Evolutionary conservation across 495 filamentous ascomycete species (phyloP).

Genomic region (Barbatosphaeria neglecta): DNA sequence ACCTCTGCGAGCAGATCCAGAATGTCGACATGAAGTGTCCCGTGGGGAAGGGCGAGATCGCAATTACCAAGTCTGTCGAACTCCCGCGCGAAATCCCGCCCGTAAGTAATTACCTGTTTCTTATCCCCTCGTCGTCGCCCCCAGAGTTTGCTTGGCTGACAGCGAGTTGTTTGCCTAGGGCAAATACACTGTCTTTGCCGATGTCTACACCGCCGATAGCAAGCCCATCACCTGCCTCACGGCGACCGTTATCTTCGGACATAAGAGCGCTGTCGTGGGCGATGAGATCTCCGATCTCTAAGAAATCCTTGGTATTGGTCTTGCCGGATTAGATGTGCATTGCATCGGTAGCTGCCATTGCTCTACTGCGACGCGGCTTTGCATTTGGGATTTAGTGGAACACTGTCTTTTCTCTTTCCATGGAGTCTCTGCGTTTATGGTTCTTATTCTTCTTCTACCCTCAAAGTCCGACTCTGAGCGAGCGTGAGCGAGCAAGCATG

Average conservation of each 20-base stretch:
- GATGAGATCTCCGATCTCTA: constrained; percentile 13
- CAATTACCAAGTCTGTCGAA: constrained; percentile 67
- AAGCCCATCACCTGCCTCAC: constrained; percentile 72
- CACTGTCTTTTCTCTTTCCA: too few relatives aligned
- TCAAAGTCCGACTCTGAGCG: neutral
- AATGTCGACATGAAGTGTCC: constrained; percentile 88
- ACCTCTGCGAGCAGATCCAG: constrained; percentile 77
- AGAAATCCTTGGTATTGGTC: neutral
- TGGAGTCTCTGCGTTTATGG: neutral
- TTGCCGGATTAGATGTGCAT: neutral
- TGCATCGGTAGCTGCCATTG: neutral
- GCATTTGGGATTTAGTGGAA: neutral
- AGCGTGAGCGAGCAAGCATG: neutral
- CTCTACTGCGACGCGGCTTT: neutral
- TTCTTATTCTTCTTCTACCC: neutral
- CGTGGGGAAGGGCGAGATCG: constrained; percentile 60
- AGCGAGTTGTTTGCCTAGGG: constrained; percentile 43
- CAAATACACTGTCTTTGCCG: constrained; percentile 75
- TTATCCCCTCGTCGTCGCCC: neutral
- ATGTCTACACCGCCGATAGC: constrained; percentile 61
- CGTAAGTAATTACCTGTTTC: constrained; percentile 32
- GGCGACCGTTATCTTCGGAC: constrained; percentile 49
- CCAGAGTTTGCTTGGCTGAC: neutral
- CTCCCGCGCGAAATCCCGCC: constrained; percentile 82
- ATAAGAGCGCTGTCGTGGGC: constrained; percentile 4